Conservation (phyloP, 2,329 filamentous ascomycete genomes). For the Fusarium sp. region DNA sequence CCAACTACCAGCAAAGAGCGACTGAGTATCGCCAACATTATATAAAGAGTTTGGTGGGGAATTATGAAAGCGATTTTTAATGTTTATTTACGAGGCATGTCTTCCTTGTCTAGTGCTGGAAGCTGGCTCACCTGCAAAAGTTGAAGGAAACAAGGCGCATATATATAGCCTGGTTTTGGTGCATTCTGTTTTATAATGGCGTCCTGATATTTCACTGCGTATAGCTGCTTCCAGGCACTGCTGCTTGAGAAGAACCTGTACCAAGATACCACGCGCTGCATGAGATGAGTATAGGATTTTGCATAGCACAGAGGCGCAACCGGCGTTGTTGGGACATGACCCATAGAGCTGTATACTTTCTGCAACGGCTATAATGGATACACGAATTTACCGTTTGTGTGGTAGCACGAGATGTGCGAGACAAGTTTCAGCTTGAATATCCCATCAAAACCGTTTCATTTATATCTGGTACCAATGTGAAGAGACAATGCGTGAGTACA, state of each 20-base stretch:
- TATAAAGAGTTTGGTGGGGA: conserved; percentile 45
- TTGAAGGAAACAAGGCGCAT: conserved; percentile 28
- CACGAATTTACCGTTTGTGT: conserved; percentile 18
- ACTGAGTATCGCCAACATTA: conserved; percentile 62
- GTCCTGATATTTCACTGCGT: conserved; percentile 22
- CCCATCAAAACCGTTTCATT: not conserved
- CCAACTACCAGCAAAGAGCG: conserved; percentile 48
- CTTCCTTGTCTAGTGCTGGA: conserved; percentile 25
- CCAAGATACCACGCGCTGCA: conserved; percentile 38
- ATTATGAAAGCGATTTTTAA: conserved; percentile 35
- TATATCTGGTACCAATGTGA: not conserved
- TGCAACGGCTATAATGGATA: conserved; percentile 31
- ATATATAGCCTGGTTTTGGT: conserved; percentile 21
- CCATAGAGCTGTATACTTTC: conserved; percentile 34
- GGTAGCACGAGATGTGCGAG: conserved; percentile 14
- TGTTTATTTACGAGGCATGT: conserved; percentile 37
- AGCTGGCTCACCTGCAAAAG: conserved; percentile 29
- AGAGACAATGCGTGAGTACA: not conserved
- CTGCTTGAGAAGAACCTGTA: conserved; percentile 11
- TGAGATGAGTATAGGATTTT: conserved; percentile 31
- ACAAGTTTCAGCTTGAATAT: conserved; percentile 7
- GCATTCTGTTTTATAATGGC: conserved; percentile 23
- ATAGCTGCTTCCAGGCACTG: conserved; percentile 17
- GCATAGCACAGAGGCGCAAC: conserved; percentile 36
- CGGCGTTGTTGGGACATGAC: conserved; percentile 34